phyloP scores from a whole-genome alignment of 345 rosid species.

The Lepidium africanum region DNA sequence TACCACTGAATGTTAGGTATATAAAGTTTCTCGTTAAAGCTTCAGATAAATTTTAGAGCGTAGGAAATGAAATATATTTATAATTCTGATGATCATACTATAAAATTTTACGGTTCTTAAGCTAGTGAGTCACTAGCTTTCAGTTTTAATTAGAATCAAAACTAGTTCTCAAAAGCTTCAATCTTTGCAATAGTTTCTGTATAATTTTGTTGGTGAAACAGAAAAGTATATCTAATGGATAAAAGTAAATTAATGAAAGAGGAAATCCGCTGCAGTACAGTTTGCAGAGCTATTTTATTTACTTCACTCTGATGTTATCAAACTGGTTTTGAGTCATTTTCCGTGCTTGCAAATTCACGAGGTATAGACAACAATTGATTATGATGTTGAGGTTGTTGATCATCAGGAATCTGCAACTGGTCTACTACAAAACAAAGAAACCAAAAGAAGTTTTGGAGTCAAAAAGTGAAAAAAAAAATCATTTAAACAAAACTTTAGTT shows the following conservation, averaged over 20 bases:
- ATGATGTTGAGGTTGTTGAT: too few relatives aligned
- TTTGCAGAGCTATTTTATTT: too few relatives aligned
- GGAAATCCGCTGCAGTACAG: too few relatives aligned
- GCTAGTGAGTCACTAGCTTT: not conserved
- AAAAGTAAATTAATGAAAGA: too few relatives aligned
- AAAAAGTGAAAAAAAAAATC: not conserved
- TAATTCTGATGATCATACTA: not conserved
- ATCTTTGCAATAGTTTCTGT: not conserved
- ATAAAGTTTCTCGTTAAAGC: not conserved
- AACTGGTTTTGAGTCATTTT: too few relatives aligned
- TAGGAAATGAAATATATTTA: not conserved
- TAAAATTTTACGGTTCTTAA: not conserved
- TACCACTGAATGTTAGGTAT: not conserved
- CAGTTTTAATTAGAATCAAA: not conserved
- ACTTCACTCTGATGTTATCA: too few relatives aligned
- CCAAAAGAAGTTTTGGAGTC: not conserved
- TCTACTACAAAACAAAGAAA: not conserved
- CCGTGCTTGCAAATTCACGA: too few relatives aligned
- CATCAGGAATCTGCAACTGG: too few relatives aligned
- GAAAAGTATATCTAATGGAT: not conserved
- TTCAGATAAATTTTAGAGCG: not conserved
- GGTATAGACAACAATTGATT: too few relatives aligned
- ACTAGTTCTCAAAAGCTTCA: not conserved
- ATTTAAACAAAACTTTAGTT: too few relatives aligned
- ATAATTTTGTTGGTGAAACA: not conserved